Evolutionary conservation across 208 protist genomes (phyloP).

Genomic region (Leptomonas pyrrhocoris): DNA sequence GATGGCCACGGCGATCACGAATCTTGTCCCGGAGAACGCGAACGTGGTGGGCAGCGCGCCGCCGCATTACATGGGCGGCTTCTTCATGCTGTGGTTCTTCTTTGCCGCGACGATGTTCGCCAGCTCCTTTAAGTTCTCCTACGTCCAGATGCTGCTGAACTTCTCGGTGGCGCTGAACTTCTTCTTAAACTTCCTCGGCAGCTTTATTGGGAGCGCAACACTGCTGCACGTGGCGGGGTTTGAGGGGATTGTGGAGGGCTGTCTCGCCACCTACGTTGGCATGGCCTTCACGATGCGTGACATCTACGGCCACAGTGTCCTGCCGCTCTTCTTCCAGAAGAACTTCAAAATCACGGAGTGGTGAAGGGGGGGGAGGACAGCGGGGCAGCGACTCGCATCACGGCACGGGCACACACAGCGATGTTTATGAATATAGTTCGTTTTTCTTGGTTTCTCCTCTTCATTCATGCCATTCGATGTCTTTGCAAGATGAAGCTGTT

Average conservation of each 20-base stretch:
- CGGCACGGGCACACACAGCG: background rate
- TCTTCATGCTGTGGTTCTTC: conserved; percentile 35
- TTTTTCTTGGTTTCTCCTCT: background rate
- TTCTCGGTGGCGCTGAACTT: conserved; percentile 42
- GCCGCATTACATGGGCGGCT: conserved; percentile 23
- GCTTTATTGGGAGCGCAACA: conserved; percentile 26
- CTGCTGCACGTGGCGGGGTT: conserved; percentile 49
- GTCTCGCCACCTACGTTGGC: conserved; percentile 48
- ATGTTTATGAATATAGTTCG: background rate
- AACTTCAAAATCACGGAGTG: conserved; percentile 36
- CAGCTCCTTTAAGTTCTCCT: conserved; percentile 28
- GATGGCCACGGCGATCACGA: conserved; percentile 39
- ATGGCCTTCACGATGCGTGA: conserved; percentile 54
- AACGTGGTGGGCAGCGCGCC: conserved; percentile 13
- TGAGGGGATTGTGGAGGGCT: conserved; percentile 50
- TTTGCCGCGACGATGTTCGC: conserved; percentile 24
- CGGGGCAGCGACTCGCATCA: too few species aligned
- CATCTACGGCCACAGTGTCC: conserved; percentile 38
- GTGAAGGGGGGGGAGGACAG: conserved; percentile 10
- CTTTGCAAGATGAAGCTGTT: background rate
- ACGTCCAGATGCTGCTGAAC: conserved; percentile 28
- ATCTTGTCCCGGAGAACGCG: conserved; percentile 33
- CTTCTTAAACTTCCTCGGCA: conserved; percentile 43
- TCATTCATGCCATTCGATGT: background rate
- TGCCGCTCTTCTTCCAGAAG: conserved; percentile 45